Conservation (phyloP, 768 basidiomycete genomes). For the Lentinula aciculospora region DNA sequence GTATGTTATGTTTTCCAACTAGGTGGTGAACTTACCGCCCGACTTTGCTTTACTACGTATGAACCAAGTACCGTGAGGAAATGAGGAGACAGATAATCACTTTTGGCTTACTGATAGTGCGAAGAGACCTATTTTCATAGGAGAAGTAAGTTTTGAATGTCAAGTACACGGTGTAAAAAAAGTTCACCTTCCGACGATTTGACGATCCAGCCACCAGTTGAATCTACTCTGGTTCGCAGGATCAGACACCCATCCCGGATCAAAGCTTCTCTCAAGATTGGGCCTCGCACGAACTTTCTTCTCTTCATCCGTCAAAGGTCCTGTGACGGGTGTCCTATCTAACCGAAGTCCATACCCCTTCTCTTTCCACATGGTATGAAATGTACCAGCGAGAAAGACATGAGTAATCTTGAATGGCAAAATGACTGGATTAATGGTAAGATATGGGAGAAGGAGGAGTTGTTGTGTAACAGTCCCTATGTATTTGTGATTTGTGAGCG, state of each 20-base stretch:
- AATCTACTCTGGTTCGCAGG: slow-evolving; percentile 18
- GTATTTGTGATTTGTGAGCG: neutral
- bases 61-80: neutral
- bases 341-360: slow-evolving; percentile 20
- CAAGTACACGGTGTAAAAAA: neutral
- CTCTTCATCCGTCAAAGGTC: slow-evolving; percentile 20
- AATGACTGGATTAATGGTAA: slow-evolving; percentile 23
- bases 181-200: slow-evolving; percentile 14
- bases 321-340: slow-evolving; percentile 10
- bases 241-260: slow-evolving; percentile 28
- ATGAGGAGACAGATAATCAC: neutral
- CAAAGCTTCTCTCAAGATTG: slow-evolving; percentile 23
- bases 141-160: neutral
- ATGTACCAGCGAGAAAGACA: slow-evolving; percentile 32
- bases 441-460: slow-evolving; percentile 36
- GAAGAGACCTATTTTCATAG: neutral
- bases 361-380: slow-evolving; percentile 14
- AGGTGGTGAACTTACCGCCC: slow-evolving; percentile 20
- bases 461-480: slow-evolving; percentile 39
- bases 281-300: slow-evolving; percentile 24
- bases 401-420: slow-evolving; percentile 36
- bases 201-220: slow-evolving; percentile 13
- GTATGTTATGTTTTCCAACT: neutral
- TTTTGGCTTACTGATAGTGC: slow-evolving; percentile 4
- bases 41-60: slow-evolving; percentile 23